phyloP scores from a whole-genome alignment of 1,139 yeast genomes.

The Saccharomycopsis crataegensis region DNA sequence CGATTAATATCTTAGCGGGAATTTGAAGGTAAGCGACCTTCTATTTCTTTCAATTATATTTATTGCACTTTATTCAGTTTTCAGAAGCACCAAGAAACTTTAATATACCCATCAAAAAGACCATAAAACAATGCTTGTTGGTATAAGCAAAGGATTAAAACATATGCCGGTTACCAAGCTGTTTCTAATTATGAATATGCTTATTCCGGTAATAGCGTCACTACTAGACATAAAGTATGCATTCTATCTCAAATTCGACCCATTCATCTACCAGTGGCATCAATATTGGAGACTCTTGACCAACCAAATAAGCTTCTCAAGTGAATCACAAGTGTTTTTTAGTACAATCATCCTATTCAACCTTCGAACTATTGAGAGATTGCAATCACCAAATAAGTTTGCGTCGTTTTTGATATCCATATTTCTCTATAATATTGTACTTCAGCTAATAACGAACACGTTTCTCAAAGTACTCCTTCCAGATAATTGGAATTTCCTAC shows the following conservation, averaged over 20 bases:
- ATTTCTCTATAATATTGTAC: slow-evolving; percentile 5
- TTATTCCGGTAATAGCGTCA: slow-evolving; percentile 11
- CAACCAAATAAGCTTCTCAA: slow-evolving; percentile 12
- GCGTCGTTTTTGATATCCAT: slow-evolving; percentile 8
- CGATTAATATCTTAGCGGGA: too few species aligned
- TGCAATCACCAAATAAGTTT: slow-evolving; percentile 9
- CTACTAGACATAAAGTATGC: slow-evolving; percentile 9
- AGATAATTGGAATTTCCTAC: slow-evolving; percentile 11
- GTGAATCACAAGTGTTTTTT: slow-evolving; percentile 19
- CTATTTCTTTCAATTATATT: too few species aligned
- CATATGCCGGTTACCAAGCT: slow-evolving; percentile 10
- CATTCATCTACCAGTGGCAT: slow-evolving; percentile 15
- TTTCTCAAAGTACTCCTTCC: slow-evolving; percentile 9
- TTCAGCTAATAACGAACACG: slow-evolving; percentile 2
- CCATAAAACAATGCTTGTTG: too few species aligned
- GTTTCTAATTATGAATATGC: slow-evolving; percentile 5
- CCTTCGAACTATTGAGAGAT: slow-evolving; percentile 13
- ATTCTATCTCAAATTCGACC: slow-evolving; percentile 8
- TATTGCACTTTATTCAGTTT: too few species aligned
- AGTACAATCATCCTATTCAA: slow-evolving; percentile 12
- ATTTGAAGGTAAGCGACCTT: too few species aligned
- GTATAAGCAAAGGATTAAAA: background rate
- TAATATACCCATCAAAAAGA: background rate
- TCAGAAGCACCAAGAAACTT: background rate
- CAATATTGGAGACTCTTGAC: slow-evolving; percentile 15